Conservation (phyloP, 352 stramenopile species). For the Phytophthora syringae region DNA sequence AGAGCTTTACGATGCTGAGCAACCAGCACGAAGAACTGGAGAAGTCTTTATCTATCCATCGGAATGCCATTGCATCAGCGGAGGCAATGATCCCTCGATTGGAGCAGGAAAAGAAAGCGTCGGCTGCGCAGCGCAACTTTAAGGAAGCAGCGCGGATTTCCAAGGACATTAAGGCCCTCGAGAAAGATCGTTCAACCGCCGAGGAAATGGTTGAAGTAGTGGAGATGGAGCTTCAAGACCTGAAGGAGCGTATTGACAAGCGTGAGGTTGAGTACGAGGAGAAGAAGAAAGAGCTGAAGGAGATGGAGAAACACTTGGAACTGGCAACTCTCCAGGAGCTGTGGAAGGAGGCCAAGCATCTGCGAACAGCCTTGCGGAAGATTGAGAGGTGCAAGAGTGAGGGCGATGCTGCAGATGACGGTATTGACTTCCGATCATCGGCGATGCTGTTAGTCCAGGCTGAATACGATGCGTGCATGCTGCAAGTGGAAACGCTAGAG, state of each 20-base stretch:
- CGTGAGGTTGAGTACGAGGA: conserved; percentile 70
- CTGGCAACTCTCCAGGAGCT: conserved; percentile 71
- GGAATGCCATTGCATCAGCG: conserved; percentile 83
- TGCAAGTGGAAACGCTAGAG: conserved; percentile 68
- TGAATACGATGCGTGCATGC: conserved; percentile 75
- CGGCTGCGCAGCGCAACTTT: conserved; percentile 84
- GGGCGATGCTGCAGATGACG: conserved; percentile 52
- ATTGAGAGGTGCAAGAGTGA: conserved; percentile 80
- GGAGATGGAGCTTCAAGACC: conserved; percentile 83
- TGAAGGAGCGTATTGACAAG: conserved; percentile 78
- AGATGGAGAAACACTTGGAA: conserved; percentile 79
- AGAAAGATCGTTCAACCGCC: conserved; percentile 81
- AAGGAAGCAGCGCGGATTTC: conserved; percentile 86
- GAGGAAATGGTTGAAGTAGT: conserved; percentile 87
- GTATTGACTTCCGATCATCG: conserved; percentile 72
- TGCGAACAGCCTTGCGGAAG: conserved; percentile 64
- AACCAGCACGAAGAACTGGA: conserved; percentile 82
- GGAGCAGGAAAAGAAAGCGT: conserved; percentile 82
- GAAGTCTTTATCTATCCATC: conserved; percentile 74
- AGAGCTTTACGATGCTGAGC: conserved; percentile 74
- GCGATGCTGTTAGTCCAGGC: conserved; percentile 77
- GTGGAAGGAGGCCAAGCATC: conserved; percentile 76
- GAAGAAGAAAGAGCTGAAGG: conserved; percentile 80
- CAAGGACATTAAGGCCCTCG: conserved; percentile 87
- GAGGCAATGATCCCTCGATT: conserved; percentile 81